These are phyloP conservation scores for Apophysomyces variabilis DNA, from an alignment of 371 early-diverging fungal genomes.

Conservation along the genomic window DNA sequence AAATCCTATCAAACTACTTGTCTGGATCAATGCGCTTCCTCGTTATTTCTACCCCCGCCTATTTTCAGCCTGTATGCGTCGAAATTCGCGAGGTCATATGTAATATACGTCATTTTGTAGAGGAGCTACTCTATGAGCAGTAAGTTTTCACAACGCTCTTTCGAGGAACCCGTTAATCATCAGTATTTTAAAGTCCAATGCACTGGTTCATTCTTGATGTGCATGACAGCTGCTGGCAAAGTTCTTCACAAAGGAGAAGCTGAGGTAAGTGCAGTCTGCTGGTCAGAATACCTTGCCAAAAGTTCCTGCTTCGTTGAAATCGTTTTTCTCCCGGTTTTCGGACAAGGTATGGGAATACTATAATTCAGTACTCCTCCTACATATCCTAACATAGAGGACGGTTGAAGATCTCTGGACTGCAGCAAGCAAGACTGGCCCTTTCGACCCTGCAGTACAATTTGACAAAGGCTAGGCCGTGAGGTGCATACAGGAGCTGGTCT, in stretches of 20 bases:
- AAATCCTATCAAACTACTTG: too few relatives aligned
- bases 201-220: conserved; percentile 31
- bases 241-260: conserved; percentile 22
- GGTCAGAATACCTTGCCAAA: conserved; percentile 16
- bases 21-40: too few relatives aligned
- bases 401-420: not conserved
- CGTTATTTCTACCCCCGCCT: too few relatives aligned
- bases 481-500: not conserved
- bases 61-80: too few relatives aligned
- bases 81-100: conserved; percentile 14
- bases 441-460: not conserved
- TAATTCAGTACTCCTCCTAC: not conserved
- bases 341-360: not conserved
- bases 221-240: conserved; percentile 20
- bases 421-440: not conserved
- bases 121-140: conserved; percentile 27
- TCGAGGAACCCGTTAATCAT: conserved; percentile 7
- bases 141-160: conserved; percentile 21
- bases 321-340: conserved; percentile 1
- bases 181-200: conserved; percentile 18
- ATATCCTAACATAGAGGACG: not conserved
- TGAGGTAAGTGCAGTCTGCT: conserved; percentile 21
- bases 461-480: not conserved
- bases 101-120: conserved; percentile 22
- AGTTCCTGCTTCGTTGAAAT: conserved; percentile 24